Conservation (phyloP, 2,329 filamentous ascomycete genomes). For the Exophiala bonariae region DNA sequence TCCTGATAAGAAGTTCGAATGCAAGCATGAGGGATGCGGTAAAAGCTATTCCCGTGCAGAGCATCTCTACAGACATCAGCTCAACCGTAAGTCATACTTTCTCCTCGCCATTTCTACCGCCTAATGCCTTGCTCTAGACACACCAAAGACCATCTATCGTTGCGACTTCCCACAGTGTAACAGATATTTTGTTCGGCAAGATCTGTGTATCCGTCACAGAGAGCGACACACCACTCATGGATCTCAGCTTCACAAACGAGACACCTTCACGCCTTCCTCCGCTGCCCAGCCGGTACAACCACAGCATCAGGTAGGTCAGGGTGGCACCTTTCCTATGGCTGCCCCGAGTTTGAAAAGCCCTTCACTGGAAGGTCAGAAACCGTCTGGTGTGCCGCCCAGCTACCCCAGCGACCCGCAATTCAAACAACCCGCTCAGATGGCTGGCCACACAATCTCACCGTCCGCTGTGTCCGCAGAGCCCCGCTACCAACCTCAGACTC, state of each 20-base stretch:
- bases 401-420: constrained; percentile 8
- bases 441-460: constrained; percentile 13
- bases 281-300: constrained; percentile 11
- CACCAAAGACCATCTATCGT: constrained; percentile 90
- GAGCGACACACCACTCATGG: constrained; percentile 72
- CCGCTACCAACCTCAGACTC: constrained; percentile 30
- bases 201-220: constrained; percentile 82
- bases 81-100: constrained; percentile 70
- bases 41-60: constrained; percentile 97
- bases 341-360: constrained; percentile 28
- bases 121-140: constrained; percentile 56
- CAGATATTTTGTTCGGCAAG: constrained; percentile 87
- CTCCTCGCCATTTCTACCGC: background rate
- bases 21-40: constrained; percentile 80
- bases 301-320: constrained; percentile 19
- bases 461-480: constrained; percentile 25
- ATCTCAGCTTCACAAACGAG: constrained; percentile 52
- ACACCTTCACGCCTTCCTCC: constrained; percentile 41
- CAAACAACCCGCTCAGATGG: constrained; percentile 9
- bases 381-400: background rate
- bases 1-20: constrained; percentile 65
- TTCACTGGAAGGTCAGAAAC: constrained; percentile 7
- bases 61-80: constrained; percentile 92
- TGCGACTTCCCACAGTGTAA: constrained; percentile 92
- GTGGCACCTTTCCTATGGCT: constrained; percentile 36